A percentile compares a stretch with the other conserved stretches of the same genome.
These are phyloP conservation scores for Talaromyces stipitatus DNA, from an alignment of 495 filamentous ascomycete genomes.

Conservation along the genomic window DNA sequence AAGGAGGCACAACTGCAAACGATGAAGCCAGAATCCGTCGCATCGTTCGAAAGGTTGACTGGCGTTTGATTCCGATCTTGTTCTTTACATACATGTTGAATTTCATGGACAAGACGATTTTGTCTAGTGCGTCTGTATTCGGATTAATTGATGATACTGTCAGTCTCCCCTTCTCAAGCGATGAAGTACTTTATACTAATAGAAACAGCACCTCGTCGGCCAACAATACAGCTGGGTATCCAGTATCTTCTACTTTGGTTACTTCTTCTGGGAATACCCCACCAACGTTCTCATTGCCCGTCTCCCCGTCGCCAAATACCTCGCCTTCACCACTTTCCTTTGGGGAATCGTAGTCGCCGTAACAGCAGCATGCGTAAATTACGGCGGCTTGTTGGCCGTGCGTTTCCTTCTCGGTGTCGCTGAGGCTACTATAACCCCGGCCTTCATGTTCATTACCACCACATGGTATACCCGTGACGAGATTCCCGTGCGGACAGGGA, in stretches of 20 bases:
- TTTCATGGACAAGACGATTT: conserved; percentile 48
- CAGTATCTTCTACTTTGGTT: conserved; percentile 58
- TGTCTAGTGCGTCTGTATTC: conserved; percentile 48
- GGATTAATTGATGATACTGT: conserved; percentile 36
- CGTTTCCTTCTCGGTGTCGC: conserved; percentile 44
- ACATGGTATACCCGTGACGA: conserved; percentile 49
- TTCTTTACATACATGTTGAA: conserved; percentile 31
- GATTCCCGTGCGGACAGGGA: conserved; percentile 50
- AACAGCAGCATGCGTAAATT: conserved; percentile 29
- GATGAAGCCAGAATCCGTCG: not conserved
- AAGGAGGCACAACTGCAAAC: not conserved
- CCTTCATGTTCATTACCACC: conserved; percentile 32
- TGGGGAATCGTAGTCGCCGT: conserved; percentile 51
- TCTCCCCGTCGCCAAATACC: conserved; percentile 47
- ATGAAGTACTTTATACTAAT: conserved; percentile 20
- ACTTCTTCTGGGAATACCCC: conserved; percentile 38
- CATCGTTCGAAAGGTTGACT: conserved; percentile 39
- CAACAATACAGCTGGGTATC: conserved; percentile 53
- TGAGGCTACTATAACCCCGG: conserved; percentile 42
- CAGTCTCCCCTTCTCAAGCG: not conserved
- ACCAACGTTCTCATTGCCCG: conserved; percentile 45
- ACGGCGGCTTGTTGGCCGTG: conserved; percentile 25
- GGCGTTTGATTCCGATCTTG: conserved; percentile 35
- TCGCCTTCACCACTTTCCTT: conserved; percentile 45
- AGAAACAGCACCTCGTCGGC: conserved; percentile 31